A percentile compares a stretch with the other conserved stretches of the same genome.
These are phyloP conservation scores for Brasenia schreberi DNA, from an alignment of 164 flowering plant genomes.

Conservation along the genomic window DNA sequence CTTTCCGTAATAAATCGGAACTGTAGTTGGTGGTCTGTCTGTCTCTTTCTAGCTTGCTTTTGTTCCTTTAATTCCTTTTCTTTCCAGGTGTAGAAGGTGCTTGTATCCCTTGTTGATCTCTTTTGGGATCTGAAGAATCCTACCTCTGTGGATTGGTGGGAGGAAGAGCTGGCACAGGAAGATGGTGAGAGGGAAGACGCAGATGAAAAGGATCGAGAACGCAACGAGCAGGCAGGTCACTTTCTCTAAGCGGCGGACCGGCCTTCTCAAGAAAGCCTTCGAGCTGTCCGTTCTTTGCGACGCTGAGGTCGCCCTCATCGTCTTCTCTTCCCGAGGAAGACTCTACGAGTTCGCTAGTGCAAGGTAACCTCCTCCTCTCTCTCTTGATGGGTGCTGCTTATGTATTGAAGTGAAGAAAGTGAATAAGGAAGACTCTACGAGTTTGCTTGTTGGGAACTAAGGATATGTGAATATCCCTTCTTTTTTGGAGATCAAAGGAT, in stretches of 20 bases:
- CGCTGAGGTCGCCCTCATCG: constrained; percentile 6
- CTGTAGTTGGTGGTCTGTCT: background rate
- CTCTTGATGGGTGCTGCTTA: too few species aligned
- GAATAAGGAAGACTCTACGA: too few species aligned
- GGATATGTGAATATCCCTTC: too few species aligned
- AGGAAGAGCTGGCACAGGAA: background rate
- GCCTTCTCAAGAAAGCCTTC: constrained; percentile 48
- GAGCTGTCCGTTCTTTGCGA: constrained; percentile 16
- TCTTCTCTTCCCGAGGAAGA: constrained; percentile 16
- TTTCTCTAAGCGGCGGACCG: constrained; percentile 46
- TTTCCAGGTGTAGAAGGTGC: background rate
- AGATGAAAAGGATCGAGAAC: constrained; percentile 51
- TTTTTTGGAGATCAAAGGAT: too few species aligned
- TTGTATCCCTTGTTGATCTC: background rate
- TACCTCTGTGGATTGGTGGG: background rate
- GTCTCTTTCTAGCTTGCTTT: background rate
- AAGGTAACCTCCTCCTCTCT: too few species aligned
- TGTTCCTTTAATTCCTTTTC: background rate
- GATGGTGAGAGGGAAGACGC: constrained; percentile 45
- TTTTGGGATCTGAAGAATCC: too few species aligned
- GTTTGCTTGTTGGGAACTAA: too few species aligned
- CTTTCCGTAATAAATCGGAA: too few species aligned
- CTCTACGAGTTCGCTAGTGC: too few species aligned
- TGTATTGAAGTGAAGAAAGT: too few species aligned
- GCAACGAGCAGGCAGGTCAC: constrained; percentile 53